Conservation (phyloP, 164 flowering plant species). For the Berberis vulgaris region DNA sequence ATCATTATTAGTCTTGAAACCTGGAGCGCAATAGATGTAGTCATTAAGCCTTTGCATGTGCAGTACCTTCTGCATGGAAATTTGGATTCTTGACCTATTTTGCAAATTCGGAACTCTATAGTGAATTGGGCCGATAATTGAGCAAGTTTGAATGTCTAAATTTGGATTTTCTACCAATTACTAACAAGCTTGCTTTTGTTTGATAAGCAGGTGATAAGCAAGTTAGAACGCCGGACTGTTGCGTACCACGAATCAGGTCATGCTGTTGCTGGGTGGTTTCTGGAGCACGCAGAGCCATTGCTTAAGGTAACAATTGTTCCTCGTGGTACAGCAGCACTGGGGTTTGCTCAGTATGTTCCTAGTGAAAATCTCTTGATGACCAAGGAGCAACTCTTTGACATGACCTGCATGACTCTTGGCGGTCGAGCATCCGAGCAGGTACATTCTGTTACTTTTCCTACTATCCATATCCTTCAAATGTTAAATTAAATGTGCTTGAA, state of each 20-base stretch:
- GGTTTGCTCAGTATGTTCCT: slow-evolving; percentile 96
- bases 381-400: slow-evolving; percentile 90
- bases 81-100: too few species aligned
- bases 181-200: not conserved
- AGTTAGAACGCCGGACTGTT: slow-evolving; percentile 74
- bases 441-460: not conserved
- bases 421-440: slow-evolving; percentile 99
- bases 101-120: too few species aligned
- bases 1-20: too few species aligned
- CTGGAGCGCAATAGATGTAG: too few species aligned
- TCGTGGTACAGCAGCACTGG: slow-evolving; percentile 92
- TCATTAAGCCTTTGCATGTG: too few species aligned
- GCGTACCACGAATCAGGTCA: slow-evolving; percentile 98
- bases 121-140: too few species aligned
- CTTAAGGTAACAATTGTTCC: slow-evolving; percentile 94
- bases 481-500: too few species aligned
- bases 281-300: slow-evolving; percentile 87
- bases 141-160: too few species aligned
- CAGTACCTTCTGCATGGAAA: too few species aligned
- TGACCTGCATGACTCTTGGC: slow-evolving; percentile 98
- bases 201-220: slow-evolving; percentile 72
- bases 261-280: slow-evolving; percentile 89
- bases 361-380: slow-evolving; percentile 92
- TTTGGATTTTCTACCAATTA: not conserved
- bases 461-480: too few species aligned